These are phyloP conservation scores for Chlamydomonas sphaeroides DNA, from an alignment of 139 green algal genomes.

Conservation along the genomic window DNA sequence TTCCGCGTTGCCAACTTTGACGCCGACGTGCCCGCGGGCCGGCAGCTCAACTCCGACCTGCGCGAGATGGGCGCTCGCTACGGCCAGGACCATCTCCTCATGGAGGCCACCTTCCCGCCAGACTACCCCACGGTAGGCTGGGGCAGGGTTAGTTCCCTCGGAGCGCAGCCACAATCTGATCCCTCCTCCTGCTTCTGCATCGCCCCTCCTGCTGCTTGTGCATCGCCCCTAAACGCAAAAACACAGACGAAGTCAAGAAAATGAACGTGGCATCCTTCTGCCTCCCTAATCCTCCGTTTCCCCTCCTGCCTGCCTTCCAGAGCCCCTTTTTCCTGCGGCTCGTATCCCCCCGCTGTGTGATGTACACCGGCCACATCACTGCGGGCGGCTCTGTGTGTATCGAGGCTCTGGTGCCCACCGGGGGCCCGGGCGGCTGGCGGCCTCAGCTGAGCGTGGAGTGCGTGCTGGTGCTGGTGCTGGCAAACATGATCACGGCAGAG, in stretches of 20 bases:
- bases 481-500: conserved; percentile 55
- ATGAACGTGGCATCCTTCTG: neutral
- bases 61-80: neutral
- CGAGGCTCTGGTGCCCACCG: conserved; percentile 51
- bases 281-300: neutral
- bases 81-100: conserved; percentile 40
- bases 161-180: neutral
- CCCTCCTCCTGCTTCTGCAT: neutral
- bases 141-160: neutral
- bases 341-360: conserved; percentile 40
- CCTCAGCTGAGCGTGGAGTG: conserved; percentile 30
- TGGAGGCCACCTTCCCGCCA: conserved; percentile 42
- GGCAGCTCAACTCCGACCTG: conserved; percentile 43
- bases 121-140: conserved; percentile 42
- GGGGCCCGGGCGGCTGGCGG: conserved; percentile 41
- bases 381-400: conserved; percentile 52
- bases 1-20: conserved; percentile 42
- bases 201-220: too few species aligned
- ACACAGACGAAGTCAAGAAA: neutral
- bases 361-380: conserved; percentile 54
- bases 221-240: too few species aligned
- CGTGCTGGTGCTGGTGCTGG: conserved; percentile 44
- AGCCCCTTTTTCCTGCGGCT: conserved; percentile 53
- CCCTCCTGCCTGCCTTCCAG: neutral
- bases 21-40: conserved; percentile 24